Evolutionary conservation across 208 protist genomes (phyloP).

Genomic region (Wallacemonas sp.): DNA sequence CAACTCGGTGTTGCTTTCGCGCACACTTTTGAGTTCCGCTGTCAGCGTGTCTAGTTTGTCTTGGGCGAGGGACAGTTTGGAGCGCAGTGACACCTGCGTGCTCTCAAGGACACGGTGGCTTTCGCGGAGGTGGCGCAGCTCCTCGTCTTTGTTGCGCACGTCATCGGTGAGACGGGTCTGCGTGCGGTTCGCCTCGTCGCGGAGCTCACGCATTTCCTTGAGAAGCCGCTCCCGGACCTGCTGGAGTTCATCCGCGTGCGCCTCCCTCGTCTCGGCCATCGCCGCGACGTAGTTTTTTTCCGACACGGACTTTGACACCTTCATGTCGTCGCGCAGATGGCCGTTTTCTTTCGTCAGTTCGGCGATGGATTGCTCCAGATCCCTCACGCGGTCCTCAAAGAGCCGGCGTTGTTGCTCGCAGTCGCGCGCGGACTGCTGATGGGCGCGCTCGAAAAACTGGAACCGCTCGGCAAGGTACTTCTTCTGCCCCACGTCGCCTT

Average conservation of each 20-base stretch:
- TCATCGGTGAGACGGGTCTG: slow-evolving; percentile 32
- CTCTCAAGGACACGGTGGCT: slow-evolving; percentile 30
- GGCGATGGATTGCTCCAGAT: slow-evolving; percentile 31
- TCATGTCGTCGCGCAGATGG: slow-evolving; percentile 24
- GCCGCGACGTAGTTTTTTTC: slow-evolving; percentile 39
- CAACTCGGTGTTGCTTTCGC: slow-evolving; percentile 58
- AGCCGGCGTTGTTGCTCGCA: slow-evolving; percentile 21
- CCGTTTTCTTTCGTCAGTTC: slow-evolving; percentile 18
- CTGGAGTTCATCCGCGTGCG: slow-evolving; percentile 21
- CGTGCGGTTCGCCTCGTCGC: background rate
- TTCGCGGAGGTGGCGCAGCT: slow-evolving; percentile 17
- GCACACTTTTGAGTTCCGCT: slow-evolving; percentile 55
- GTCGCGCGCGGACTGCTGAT: slow-evolving; percentile 17
- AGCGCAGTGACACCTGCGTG: slow-evolving; percentile 29
- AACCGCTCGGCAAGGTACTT: slow-evolving; percentile 82
- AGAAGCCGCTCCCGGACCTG: slow-evolving; percentile 21
- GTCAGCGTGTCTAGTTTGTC: slow-evolving; percentile 39
- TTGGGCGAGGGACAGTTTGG: slow-evolving; percentile 38
- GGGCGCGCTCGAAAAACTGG: slow-evolving; percentile 63
- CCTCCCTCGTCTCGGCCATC: slow-evolving; percentile 17
- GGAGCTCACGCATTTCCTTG: slow-evolving; percentile 10
- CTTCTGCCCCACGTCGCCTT: slow-evolving; percentile 85
- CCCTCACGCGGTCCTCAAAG: slow-evolving; percentile 21
- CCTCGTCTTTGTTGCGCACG: slow-evolving; percentile 29
- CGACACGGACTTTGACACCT: slow-evolving; percentile 15